Evolutionary conservation across 1,139 yeast genomes (phyloP).

Genomic region (Geotrichum siamense): DNA sequence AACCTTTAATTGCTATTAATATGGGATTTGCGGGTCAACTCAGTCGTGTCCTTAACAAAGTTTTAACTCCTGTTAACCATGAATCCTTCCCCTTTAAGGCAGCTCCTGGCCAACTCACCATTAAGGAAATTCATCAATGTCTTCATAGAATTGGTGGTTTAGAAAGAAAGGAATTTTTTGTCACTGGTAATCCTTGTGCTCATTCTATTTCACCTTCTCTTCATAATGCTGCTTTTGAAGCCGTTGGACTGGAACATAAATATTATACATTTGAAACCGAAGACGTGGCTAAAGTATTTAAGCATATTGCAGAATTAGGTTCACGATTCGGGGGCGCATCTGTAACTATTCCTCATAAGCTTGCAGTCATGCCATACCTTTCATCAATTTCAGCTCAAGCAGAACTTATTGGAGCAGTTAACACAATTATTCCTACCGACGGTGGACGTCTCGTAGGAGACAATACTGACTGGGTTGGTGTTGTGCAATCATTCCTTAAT

Average conservation of each 20-base stretch:
- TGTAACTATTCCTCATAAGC: slow-evolving; percentile 82
- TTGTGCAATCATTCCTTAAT: slow-evolving; percentile 55
- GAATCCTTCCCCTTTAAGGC: slow-evolving; percentile 54
- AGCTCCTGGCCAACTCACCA: slow-evolving; percentile 67
- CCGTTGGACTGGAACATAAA: slow-evolving; percentile 68
- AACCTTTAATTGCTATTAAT: slow-evolving; percentile 78
- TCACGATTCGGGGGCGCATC: slow-evolving; percentile 77
- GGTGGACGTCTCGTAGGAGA: slow-evolving; percentile 63
- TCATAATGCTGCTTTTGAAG: slow-evolving; percentile 68
- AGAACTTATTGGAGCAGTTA: slow-evolving; percentile 78
- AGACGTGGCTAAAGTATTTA: slow-evolving; percentile 47
- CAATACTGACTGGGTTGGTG: slow-evolving; percentile 96
- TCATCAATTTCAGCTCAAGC: slow-evolving; percentile 61
- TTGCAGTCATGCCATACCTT: slow-evolving; percentile 64
- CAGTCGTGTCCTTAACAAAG: slow-evolving; percentile 65
- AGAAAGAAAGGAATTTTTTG: slow-evolving; percentile 54
- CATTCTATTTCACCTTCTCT: slow-evolving; percentile 86
- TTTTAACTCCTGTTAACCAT: slow-evolving; percentile 82
- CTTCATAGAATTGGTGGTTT: slow-evolving; percentile 57
- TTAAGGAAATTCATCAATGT: slow-evolving; percentile 51
- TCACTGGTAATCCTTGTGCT: slow-evolving; percentile 74
- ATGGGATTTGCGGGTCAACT: slow-evolving; percentile 71
- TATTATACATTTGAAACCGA: slow-evolving; percentile 65
- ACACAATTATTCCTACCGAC: slow-evolving; percentile 62
- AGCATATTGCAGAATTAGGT: slow-evolving; percentile 44